These are phyloP conservation scores for Pleurotus tuoliensis DNA, from an alignment of 768 basidiomycete genomes.

Conservation along the genomic window DNA sequence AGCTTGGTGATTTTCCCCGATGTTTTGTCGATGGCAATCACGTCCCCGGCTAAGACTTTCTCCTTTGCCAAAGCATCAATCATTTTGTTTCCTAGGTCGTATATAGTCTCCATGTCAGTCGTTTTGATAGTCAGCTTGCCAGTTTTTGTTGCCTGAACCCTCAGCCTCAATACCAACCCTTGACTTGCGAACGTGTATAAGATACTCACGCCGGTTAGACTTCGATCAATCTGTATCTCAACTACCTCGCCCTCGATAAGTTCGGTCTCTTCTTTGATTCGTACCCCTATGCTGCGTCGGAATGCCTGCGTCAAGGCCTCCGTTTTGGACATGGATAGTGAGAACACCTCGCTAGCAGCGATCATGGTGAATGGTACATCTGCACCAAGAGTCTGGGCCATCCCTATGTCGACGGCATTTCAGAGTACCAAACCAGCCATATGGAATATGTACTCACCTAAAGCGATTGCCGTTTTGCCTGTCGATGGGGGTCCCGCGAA, in stretches of 20 bases:
- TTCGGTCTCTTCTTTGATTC: constrained; percentile 97
- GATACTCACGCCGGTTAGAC: constrained; percentile 80
- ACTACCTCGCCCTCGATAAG: constrained; percentile 98
- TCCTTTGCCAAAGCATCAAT: constrained; percentile 97
- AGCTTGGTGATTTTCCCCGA: constrained; percentile 96
- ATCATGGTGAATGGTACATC: constrained; percentile 99
- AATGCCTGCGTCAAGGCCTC: constrained; percentile 97
- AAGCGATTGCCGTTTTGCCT: constrained; percentile 96
- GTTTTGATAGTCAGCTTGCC: constrained; percentile 97
- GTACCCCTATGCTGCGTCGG: constrained; percentile 91
- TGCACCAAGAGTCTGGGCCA: constrained; percentile 91
- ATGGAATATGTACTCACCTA: constrained; percentile 54
- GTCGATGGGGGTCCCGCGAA: constrained; percentile 98
- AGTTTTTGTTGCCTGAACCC: constrained; percentile 88
- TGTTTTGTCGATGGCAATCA: constrained; percentile 95
- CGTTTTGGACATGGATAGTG: constrained; percentile 96
- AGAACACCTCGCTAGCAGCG: constrained; percentile 96
- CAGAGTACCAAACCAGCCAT: not conserved
- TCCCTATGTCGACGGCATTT: constrained; percentile 47
- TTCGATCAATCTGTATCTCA: constrained; percentile 97
- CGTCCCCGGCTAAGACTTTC: constrained; percentile 92
- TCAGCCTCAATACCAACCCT: not conserved
- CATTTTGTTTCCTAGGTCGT: constrained; percentile 99
- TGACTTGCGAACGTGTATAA: no score
- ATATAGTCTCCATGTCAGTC: constrained; percentile 99